Evolutionary conservation across 768 basidiomycete species (phyloP), one percentile per base, ranked within the genome.

Genomic region (Tephrocybe sp.): DNA sequence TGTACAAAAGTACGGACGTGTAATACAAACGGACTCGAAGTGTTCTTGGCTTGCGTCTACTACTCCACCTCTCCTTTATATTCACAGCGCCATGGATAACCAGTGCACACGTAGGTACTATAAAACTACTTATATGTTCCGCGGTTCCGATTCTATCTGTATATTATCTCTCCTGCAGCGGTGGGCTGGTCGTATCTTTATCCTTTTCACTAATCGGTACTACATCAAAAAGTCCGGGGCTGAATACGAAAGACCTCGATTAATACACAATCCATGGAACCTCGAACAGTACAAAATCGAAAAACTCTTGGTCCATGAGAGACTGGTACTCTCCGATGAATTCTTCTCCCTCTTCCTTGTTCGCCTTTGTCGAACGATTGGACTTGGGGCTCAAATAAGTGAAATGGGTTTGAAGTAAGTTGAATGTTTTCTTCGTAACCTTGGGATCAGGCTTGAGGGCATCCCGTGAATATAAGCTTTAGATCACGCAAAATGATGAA

Each of bases 301-400:
- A 93, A 66, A 89, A 90, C 68, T 99, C 96, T 66, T 95, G 90
- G 64, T 99, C 97, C 78, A 99, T 81, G 32, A 99, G 72, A 11
- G 83, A 81, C 66, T 93, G 90, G 67, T 90, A 99, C 68, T 99
- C 96, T 57, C 94, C 96, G 12, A 81, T 77, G 50, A 92, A 86
- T 23, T 93, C 91, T 4, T 88, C 85, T 38, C 68, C 70, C 0
- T 68, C 71, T 8, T 61, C 62, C 56, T 73, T 73, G 56, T 69
- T 75, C 20, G 73, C 66, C 46, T 66, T 54, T 3, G 53, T 79
- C 15, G 70, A 72, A 10, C 73, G 68, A 53, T 81, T 83, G 1
- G 84, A 85, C 37, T 82, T 83, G n/a, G 87, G 81, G 11, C 81
- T 74, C 39, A 95, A 86, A 67, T 94, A 95, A 7, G 80, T 66